These are phyloP conservation scores for Talaromyces ruber DNA, from an alignment of 495 filamentous ascomycete genomes.

Conservation along the genomic window DNA sequence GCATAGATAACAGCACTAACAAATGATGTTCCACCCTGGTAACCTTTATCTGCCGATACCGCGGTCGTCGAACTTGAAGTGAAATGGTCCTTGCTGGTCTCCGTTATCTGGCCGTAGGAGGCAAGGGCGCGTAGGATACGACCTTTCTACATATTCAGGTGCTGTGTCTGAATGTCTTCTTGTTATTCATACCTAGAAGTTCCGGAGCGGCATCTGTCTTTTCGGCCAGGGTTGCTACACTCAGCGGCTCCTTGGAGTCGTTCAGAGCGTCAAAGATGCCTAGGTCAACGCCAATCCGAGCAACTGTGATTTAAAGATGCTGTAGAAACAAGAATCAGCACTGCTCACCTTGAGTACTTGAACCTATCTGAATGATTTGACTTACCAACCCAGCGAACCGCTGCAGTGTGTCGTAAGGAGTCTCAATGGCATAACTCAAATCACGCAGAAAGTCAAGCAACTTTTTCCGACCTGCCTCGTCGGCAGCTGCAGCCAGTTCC, in stretches of 20 bases:
- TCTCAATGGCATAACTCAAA: not conserved
- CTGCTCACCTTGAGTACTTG: too few relatives aligned
- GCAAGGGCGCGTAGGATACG: slow-evolving; percentile 37
- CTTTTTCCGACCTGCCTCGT: too few relatives aligned
- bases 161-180: too few relatives aligned
- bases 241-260: slow-evolving; percentile 14
- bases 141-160: slow-evolving; percentile 12
- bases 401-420: not conserved
- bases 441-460: not conserved
- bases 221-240: slow-evolving; percentile 18
- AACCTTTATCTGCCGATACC: not conserved
- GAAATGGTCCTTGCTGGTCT: slow-evolving; percentile 24
- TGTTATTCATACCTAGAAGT: slow-evolving; percentile 23
- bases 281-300: slow-evolving; percentile 25
- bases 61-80: slow-evolving; percentile 21
- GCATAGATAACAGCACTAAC: slow-evolving; percentile 7
- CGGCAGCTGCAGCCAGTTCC: too few relatives aligned
- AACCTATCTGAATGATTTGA: too few relatives aligned
- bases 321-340: not conserved
- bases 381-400: not conserved
- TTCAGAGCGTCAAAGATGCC: slow-evolving; percentile 25
- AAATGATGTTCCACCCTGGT: slow-evolving; percentile 9
- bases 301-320: slow-evolving; percentile 8
- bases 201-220: slow-evolving; percentile 17
- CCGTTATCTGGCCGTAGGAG: slow-evolving; percentile 24